Evolutionary conservation across 2,329 filamentous ascomycete species (phyloP).

Genomic region (Monosporascus sp.): DNA sequence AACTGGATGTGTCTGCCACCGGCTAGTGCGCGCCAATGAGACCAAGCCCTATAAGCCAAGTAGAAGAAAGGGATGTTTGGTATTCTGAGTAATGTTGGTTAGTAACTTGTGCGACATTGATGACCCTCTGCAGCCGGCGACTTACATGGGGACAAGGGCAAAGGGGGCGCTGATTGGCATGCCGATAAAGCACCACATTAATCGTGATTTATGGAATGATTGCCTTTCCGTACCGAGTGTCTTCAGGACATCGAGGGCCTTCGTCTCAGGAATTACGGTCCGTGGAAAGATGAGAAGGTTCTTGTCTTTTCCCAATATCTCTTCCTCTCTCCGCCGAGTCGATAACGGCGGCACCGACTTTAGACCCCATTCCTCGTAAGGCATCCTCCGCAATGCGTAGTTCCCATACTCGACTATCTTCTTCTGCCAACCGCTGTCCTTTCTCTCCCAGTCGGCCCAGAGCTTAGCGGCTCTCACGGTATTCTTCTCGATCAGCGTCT

Average conservation of each 20-base stretch:
- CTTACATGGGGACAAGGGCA: slow-evolving; percentile 79
- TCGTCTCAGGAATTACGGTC: slow-evolving; percentile 58
- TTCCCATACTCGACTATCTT: slow-evolving; percentile 84
- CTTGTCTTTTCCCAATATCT: slow-evolving; percentile 55
- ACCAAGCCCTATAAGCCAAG: slow-evolving; percentile 84
- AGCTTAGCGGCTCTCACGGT: slow-evolving; percentile 66
- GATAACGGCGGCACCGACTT: slow-evolving; percentile 88
- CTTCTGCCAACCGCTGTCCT: slow-evolving; percentile 81
- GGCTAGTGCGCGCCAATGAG: slow-evolving; percentile 79
- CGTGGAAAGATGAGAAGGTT: slow-evolving; percentile 74
- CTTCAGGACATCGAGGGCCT: slow-evolving; percentile 60
- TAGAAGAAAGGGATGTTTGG: slow-evolving; percentile 98
- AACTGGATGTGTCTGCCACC: slow-evolving; percentile 84
- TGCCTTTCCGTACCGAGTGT: slow-evolving; percentile 76
- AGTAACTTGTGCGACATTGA: slow-evolving; percentile 6
- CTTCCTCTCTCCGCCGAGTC: slow-evolving; percentile 57
- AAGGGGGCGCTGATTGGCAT: slow-evolving; percentile 83
- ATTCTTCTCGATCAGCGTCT: slow-evolving; percentile 60
- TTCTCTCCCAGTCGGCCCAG: slow-evolving; percentile 85
- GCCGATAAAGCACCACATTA: slow-evolving; percentile 75
- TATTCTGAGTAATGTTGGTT: slow-evolving; percentile 46
- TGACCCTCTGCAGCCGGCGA: slow-evolving; percentile 8
- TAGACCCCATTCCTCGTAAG: slow-evolving; percentile 95
- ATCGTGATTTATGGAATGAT: slow-evolving; percentile 65
- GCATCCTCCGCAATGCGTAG: slow-evolving; percentile 75